phyloP scores from a whole-genome alignment of 208 protist genomes.

The Trypanosoma melophagium region DNA sequence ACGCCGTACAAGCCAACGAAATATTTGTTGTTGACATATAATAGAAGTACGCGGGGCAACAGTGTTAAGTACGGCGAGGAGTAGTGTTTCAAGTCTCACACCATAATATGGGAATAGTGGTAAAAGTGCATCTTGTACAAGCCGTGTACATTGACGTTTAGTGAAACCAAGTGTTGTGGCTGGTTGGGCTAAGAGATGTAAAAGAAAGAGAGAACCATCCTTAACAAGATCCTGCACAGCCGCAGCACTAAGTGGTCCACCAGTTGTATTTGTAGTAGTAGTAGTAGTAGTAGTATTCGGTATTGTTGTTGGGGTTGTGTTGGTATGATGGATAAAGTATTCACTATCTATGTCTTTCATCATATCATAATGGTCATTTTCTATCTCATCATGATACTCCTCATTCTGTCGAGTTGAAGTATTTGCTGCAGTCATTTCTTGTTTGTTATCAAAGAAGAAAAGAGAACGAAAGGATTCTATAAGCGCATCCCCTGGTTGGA shows the following conservation, averaged over 20 bases:
- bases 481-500: conserved; percentile 9
- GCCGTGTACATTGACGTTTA: conserved; percentile 21
- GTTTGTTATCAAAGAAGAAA: conserved; percentile 22
- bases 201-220: conserved; percentile 55
- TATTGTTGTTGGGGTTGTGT: too few species aligned
- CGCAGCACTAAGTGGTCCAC: conserved; percentile 17
- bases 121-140: conserved; percentile 40
- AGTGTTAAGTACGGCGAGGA: conserved; percentile 44
- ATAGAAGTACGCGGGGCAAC: conserved; percentile 32
- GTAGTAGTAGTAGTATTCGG: neutral
- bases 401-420: neutral
- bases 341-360: neutral
- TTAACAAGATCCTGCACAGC: conserved; percentile 49
- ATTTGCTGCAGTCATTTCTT: neutral
- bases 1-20: conserved; percentile 27
- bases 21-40: conserved; percentile 29
- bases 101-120: conserved; percentile 44
- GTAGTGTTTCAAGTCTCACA: conserved; percentile 40
- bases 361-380: neutral
- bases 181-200: conserved; percentile 71
- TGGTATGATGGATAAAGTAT: neutral
- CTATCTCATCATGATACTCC: neutral
- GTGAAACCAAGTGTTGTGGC: conserved; percentile 51
- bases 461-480: conserved; percentile 24
- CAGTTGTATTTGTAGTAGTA: neutral